Conservation (phyloP, 2,329 filamentous ascomycete species). For the Fusarium sp. region DNA sequence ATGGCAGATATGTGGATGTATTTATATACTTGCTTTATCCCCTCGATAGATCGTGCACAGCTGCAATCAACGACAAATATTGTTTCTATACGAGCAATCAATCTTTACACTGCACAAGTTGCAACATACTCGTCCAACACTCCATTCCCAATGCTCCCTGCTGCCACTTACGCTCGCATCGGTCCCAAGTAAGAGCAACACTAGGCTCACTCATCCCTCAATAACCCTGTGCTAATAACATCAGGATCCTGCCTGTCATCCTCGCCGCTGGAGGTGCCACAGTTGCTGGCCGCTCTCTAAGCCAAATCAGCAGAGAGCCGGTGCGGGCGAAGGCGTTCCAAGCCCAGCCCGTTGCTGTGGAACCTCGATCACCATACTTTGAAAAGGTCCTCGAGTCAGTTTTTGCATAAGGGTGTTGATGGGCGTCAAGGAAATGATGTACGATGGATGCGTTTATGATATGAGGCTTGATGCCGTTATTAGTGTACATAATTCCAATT, state of each 20-base stretch:
- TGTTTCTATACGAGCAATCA: neutral
- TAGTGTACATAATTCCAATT: neutral
- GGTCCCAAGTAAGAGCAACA: conserved; percentile 27
- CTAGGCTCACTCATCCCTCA: neutral
- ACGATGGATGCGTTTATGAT: conserved; percentile 8
- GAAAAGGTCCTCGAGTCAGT: conserved; percentile 36
- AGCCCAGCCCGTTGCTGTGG: neutral
- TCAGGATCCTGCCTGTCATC: conserved; percentile 32
- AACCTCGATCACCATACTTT: conserved; percentile 29
- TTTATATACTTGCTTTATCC: conserved; percentile 23
- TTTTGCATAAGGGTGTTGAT: conserved; percentile 26
- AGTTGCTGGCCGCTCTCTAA: conserved; percentile 29
- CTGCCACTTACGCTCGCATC: conserved; percentile 10
- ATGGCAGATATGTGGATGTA: conserved; percentile 14
- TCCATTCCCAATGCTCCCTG: conserved; percentile 34
- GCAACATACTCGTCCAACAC: neutral
- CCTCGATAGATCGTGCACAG: neutral
- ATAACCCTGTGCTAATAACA: neutral
- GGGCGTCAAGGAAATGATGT: conserved; percentile 2
- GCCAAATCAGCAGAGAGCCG: conserved; percentile 23
- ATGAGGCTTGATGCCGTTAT: conserved; percentile 2
- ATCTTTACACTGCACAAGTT: neutral
- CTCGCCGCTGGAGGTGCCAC: conserved; percentile 39
- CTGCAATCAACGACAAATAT: neutral
- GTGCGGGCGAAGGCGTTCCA: neutral